Evolutionary conservation across 768 basidiomycete species (phyloP).

Genomic region (Tricholoma sp.): DNA sequence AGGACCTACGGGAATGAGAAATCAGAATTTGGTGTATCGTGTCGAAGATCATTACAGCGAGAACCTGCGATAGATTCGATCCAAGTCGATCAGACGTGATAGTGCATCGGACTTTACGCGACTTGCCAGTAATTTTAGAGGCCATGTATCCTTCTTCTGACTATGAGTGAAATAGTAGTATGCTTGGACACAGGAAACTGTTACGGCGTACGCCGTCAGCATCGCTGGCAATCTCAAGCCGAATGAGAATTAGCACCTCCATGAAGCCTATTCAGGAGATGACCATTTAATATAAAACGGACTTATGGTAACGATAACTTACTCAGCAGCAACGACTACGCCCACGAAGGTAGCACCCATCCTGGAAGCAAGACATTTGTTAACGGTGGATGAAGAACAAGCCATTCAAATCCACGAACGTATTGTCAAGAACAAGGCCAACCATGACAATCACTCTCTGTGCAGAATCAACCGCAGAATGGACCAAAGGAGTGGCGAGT

Average conservation of each 20-base stretch:
- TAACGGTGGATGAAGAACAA: not conserved
- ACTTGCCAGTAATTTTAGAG: conserved; percentile 40
- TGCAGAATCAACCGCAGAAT: too few relatives aligned
- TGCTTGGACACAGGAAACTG: conserved; percentile 49
- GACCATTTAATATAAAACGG: too few relatives aligned
- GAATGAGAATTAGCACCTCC: too few relatives aligned
- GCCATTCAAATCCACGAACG: conserved; percentile 9
- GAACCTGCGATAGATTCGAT: conserved; percentile 32
- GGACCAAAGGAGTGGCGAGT: too few relatives aligned
- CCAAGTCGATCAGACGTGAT: too few relatives aligned
- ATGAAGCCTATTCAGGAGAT: conserved; percentile 39
- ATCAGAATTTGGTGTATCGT: conserved; percentile 51
- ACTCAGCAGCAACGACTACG: conserved; percentile 43
- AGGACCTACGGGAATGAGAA: conserved; percentile 40
- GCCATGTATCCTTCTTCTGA: conserved; percentile 47
- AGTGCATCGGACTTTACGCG: too few relatives aligned
- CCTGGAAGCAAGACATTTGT: conserved; percentile 19
- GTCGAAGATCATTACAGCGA: conserved; percentile 43
- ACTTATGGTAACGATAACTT: conserved; percentile 16
- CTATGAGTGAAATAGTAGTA: too few relatives aligned
- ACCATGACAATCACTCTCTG: conserved; percentile 3
- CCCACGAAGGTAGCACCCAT: conserved; percentile 49
- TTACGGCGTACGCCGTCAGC: not conserved
- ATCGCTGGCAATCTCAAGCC: conserved; percentile 9
- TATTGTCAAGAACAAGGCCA: conserved; percentile 14